Evolutionary conservation across 768 basidiomycete genomes (phyloP).

Genomic region (Candolleomyces eurysporus): DNA sequence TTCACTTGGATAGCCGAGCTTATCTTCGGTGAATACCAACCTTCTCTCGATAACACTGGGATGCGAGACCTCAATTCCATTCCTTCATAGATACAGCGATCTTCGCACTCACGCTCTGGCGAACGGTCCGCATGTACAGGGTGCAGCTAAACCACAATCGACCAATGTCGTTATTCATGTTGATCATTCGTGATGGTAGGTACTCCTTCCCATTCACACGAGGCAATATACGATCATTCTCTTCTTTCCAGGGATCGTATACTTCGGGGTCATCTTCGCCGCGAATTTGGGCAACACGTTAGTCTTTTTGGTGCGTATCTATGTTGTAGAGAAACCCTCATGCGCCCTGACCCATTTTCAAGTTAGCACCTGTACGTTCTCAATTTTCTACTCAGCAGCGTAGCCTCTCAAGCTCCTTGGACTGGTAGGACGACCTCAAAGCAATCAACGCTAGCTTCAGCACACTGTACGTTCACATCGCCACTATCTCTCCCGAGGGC

Average conservation of each 20-base stretch:
- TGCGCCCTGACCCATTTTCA: neutral
- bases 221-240: neutral
- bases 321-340: neutral
- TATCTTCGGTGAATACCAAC: slow-evolving; percentile 24
- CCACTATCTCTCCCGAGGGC: neutral
- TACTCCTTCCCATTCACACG: neutral
- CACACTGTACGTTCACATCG: slow-evolving; percentile 23
- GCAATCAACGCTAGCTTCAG: slow-evolving; percentile 37
- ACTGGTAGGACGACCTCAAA: slow-evolving; percentile 28
- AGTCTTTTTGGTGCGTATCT: slow-evolving; percentile 24
- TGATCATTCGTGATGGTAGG: slow-evolving; percentile 33
- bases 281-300: slow-evolving; percentile 30
- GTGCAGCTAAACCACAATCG: slow-evolving; percentile 7
- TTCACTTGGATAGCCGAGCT: slow-evolving; percentile 38
- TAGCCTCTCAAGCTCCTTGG: too few species aligned
- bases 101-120: slow-evolving; percentile 30
- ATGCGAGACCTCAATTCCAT: too few species aligned
- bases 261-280: slow-evolving; percentile 31
- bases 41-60: neutral
- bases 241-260: slow-evolving; percentile 24
- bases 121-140: slow-evolving; percentile 18
- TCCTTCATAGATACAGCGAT: slow-evolving; percentile 25
- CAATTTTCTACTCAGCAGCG: too few species aligned
- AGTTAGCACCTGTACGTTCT: too few species aligned
- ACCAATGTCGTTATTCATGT: slow-evolving; percentile 19